Base-by-base conservation (phyloP, 495 filamentous ascomycete species). In the Tuber brumale region DNA sequence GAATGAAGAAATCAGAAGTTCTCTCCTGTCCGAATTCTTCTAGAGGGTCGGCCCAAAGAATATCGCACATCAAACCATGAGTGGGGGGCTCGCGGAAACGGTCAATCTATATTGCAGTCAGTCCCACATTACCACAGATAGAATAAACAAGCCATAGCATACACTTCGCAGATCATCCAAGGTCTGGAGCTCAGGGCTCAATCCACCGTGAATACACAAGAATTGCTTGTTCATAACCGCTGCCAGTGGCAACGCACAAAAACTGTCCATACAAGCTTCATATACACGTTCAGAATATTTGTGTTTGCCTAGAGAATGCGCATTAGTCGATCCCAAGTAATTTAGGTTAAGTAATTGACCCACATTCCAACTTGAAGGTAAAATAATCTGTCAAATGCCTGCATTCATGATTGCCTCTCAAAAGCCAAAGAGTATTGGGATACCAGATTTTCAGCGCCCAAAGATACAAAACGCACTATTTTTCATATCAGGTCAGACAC, bases 201-300 rank as follows among this genome's bases (percentile, higher is more conserved):
- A 86, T 71, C 95, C 95, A 78, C 95, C 95, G 83, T 99, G 95
- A 78, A 99, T 99, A 85, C 95, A 99, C 81, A 99, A 86, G 85
- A 99, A 99, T 80, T 99, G 95, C 87, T 98, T 99, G 88, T 99
- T 99, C 95, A 99, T 99, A 76, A 99, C 90, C 27, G 95, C 95
- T 77, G 95, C 95, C 84, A 99, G 87, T 70, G 95, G 95, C 80
- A 99, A 87, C 80, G 91, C 87, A 84, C 95, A 99, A 88, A 99
- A 99, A 44, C 95, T 95, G 76, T 97, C 94, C 90, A 97, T 95
- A 85, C 95, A 97, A 51, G 95, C 95, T 84, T 99, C 95, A 84
- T 99, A 99, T 76, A 99, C 90, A 79, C 88, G 89, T 85, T 97
- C 95, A 71, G 93, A 96, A 85, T 99, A 99, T 83, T 99, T 99